These are phyloP conservation scores for Phaeosphaeria sp. DNA, from an alignment of 2,329 filamentous ascomycete species.

Conservation along the genomic window DNA sequence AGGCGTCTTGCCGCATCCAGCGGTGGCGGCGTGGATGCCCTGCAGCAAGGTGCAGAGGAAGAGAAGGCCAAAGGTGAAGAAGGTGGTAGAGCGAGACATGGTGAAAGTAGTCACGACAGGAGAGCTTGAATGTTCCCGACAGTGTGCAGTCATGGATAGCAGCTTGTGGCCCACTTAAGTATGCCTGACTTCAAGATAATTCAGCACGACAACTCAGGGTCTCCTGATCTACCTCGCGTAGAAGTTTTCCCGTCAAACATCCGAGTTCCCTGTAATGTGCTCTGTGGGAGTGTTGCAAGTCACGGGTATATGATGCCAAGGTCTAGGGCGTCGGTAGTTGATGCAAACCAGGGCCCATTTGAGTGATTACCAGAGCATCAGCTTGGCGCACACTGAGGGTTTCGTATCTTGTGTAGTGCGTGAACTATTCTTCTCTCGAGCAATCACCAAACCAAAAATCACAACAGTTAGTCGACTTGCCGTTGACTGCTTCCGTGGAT, in stretches of 20 bases:
- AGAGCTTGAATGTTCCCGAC: not conserved
- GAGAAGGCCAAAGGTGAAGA: constrained; percentile 13
- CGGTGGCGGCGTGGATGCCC: constrained; percentile 6
- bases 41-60: constrained; percentile 12
- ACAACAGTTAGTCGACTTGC: no score
- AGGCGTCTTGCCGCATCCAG: constrained; percentile 24
- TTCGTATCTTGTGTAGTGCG: not conserved
- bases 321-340: not conserved
- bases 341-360: not conserved
- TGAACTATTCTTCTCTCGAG: no score
- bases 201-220: not conserved
- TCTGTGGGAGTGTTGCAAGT: not conserved
- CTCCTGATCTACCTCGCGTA: not conserved
- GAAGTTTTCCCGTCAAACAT: not conserved
- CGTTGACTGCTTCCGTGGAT: no score
- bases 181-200: not conserved
- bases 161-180: not conserved
- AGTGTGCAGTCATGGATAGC: not conserved
- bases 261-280: not conserved
- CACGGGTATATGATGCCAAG: constrained; percentile 2
- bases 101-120: not conserved
- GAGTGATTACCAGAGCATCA: not conserved
- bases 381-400: not conserved
- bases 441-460: no score
- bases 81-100: constrained; percentile 14